Conservation (phyloP, 306 rosid species). For the Parietaria judaica region DNA sequence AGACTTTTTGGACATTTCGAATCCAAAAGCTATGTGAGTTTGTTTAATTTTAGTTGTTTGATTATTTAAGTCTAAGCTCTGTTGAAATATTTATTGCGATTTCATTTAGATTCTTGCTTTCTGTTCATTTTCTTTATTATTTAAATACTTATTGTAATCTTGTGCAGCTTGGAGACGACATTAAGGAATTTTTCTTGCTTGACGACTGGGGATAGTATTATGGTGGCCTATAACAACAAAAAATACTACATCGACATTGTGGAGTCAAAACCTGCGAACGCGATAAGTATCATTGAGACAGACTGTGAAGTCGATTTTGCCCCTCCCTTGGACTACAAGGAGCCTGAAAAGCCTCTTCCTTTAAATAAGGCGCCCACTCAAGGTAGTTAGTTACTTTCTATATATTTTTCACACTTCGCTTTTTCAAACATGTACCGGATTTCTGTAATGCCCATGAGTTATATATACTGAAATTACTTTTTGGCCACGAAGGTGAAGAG, state of each 20-base stretch:
- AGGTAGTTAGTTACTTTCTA: slow-evolving; percentile 39
- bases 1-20: slow-evolving; percentile 92
- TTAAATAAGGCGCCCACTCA: slow-evolving; percentile 42
- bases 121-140: too few species aligned
- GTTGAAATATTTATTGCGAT: background rate
- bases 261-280: slow-evolving; percentile 79
- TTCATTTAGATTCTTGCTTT: background rate
- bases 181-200: slow-evolving; percentile 91
- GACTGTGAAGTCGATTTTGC: slow-evolving; percentile 99
- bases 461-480: too few species aligned
- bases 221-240: slow-evolving; percentile 96
- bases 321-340: slow-evolving; percentile 97
- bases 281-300: slow-evolving; percentile 91
- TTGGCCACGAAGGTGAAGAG: slow-evolving; percentile 45
- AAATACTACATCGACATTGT: slow-evolving; percentile 89
- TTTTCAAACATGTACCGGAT: too few species aligned
- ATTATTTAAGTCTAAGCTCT: background rate
- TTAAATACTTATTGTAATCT: background rate
- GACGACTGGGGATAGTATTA: slow-evolving; percentile 90
- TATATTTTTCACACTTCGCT: background rate
- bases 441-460: too few species aligned
- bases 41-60: background rate
- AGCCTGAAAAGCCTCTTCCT: slow-evolving; percentile 68
- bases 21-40: slow-evolving; percentile 97
- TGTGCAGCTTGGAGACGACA: slow-evolving; percentile 81